phyloP scores from a whole-genome alignment of 495 filamentous ascomycete species.

The Terfezia boudieri region DNA sequence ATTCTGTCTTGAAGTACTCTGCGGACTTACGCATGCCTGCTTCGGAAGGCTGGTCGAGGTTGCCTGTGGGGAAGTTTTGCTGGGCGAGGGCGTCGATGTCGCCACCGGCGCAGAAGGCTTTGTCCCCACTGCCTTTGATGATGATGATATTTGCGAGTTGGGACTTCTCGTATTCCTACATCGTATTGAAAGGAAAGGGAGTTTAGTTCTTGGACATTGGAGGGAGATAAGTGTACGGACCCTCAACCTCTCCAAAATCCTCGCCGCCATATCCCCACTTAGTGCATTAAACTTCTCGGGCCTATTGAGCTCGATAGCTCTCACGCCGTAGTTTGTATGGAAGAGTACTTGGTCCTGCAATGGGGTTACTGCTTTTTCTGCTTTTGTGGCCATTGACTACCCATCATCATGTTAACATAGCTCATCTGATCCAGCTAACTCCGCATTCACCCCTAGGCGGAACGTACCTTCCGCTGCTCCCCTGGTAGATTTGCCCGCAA shows the following conservation, averaged over 20 bases:
- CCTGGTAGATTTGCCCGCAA: slow-evolving; percentile 33
- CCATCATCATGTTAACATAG: too few species aligned
- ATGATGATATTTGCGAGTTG: slow-evolving; percentile 80
- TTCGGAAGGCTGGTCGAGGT: slow-evolving; percentile 20
- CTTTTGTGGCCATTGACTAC: too few species aligned
- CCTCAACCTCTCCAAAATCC: slow-evolving; percentile 65
- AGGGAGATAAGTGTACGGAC: slow-evolving; percentile 19
- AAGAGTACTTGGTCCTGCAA: slow-evolving; percentile 60
- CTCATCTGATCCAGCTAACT: too few species aligned
- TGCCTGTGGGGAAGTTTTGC: slow-evolving; percentile 34
- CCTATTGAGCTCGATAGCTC: slow-evolving; percentile 83
- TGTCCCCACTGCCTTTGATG: slow-evolving; percentile 65
- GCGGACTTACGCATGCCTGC: slow-evolving; percentile 46
- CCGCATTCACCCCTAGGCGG: neutral
- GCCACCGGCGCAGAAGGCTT: slow-evolving; percentile 81
- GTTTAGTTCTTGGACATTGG: neutral
- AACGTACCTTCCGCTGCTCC: too few species aligned
- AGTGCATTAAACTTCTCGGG: slow-evolving; percentile 76
- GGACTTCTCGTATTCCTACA: slow-evolving; percentile 75
- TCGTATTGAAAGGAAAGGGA: neutral
- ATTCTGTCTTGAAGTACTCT: slow-evolving; percentile 80
- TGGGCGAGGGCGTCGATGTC: slow-evolving; percentile 60
- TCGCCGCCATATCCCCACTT: slow-evolving; percentile 78
- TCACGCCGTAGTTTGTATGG: slow-evolving; percentile 63
- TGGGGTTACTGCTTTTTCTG: too few species aligned